Base-by-base conservation (phyloP, 2,329 filamentous ascomycete species). In the Pezicula carpinea region DNA sequence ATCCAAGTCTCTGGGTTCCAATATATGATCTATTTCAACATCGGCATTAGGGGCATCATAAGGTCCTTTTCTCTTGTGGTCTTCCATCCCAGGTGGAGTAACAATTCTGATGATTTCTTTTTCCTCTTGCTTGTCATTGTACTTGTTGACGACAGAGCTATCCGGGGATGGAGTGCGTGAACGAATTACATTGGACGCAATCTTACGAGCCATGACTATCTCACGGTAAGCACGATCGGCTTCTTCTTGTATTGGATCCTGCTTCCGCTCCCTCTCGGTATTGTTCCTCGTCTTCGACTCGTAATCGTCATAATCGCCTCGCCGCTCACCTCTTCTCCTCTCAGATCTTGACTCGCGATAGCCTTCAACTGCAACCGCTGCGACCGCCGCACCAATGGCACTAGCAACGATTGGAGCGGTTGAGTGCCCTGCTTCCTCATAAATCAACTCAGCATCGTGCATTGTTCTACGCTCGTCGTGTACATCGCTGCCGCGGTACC, bases 1-100 rank as follows among this genome's bases (percentile, higher is more conserved):
- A 39, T 47, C 52, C 32, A 80, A 63, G 23, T 83, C 75, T 34
- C 63, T 62, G 5, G 81, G 81, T 44, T 72, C 69, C 51, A 83
- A 71, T 50, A 76, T 65, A 55, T 82, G 75, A 59, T 84, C 80
- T 49, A 83, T 76, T 43, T 68, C 70, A 44, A 84, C 79, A 60
- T 85, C 81, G n/a, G 81, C 81, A 57, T 85, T 71, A 2, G 81
- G 81, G 6, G 65, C 75, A 52, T 76, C 77, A 47, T 77, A 85
- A 7, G 64, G 72, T 46, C 70, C 73, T 63, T 74, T 75, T 48
- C 59, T 57, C 34, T 70, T 69, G 5, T 69, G 64, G 26, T 73
- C 69, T 46, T 64, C 59, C 68, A 74, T 73, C 48, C 72, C 71
- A 17, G 78, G 78, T 10, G 80, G 78, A 2, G 77, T 76, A 44